Evolutionary conservation across 441 rosid species (phyloP).

Genomic region (Sinapis alba): DNA sequence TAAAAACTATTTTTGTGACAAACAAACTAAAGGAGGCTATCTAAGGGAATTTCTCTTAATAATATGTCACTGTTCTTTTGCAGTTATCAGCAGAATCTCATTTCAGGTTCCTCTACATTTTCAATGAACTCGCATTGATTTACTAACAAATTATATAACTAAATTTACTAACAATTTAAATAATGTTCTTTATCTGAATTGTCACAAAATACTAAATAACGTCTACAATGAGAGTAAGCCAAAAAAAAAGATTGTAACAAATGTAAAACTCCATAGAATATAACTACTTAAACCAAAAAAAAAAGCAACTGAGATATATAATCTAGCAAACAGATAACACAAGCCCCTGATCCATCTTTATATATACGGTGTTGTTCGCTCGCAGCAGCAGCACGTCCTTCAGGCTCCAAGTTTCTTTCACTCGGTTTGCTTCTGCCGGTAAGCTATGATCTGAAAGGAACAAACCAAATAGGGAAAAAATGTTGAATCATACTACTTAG

Average conservation of each 20-base stretch:
- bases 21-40: too few species aligned
- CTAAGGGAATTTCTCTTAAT: too few species aligned
- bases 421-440: conserved; percentile 47
- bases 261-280: conserved; percentile 3
- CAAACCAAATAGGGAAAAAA: neutral
- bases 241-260: neutral
- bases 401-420: conserved; percentile 26
- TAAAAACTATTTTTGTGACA: too few species aligned
- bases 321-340: conserved; percentile 27
- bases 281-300: conserved; percentile 2
- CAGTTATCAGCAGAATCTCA: too few species aligned
- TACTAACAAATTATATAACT: too few species aligned
- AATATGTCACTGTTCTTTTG: too few species aligned
- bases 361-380: conserved; percentile 27
- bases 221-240: conserved; percentile 32
- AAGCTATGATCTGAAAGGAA: conserved; percentile 52
- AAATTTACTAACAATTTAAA: too few species aligned
- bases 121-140: too few species aligned
- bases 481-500: neutral
- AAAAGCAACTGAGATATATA: conserved; percentile 17
- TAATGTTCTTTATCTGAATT: neutral
- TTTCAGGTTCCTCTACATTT: too few species aligned
- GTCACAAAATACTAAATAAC: neutral
- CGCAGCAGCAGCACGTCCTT: conserved; percentile 9
- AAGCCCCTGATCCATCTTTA: conserved; percentile 27